A percentile compares a stretch with the other conserved stretches of the same genome.
These are phyloP conservation scores for Triticum aestivum DNA, from an alignment of 176 grass and related monocot species.

Conservation along the genomic window IWGSC_CS_RefSeq_v2.1 NC_057795.1:384456065-384456564, in stretches of 20 bases:
- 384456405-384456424: not conserved
- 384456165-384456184: not conserved
- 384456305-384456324: not conserved
- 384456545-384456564: not conserved
- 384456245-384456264: not conserved
- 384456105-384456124: slow-evolving; percentile 64
- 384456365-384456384: not conserved
- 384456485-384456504: not conserved
- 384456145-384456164: not conserved
- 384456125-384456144: not conserved
- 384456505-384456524: not conserved
- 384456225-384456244: not conserved
- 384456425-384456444: not conserved
- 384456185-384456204: not conserved
- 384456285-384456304: not conserved
- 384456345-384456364: not conserved
- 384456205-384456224: not conserved
- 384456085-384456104: slow-evolving; percentile 71
- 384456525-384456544: not conserved
- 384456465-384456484: not conserved
- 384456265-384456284: not conserved
- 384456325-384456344: not conserved
- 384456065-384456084: slow-evolving; percentile 91
- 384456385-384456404: not conserved
- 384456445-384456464: not conserved